Base-by-base conservation (phyloP, 306 rosid species). In the Alnus glutinosa region DNA sequence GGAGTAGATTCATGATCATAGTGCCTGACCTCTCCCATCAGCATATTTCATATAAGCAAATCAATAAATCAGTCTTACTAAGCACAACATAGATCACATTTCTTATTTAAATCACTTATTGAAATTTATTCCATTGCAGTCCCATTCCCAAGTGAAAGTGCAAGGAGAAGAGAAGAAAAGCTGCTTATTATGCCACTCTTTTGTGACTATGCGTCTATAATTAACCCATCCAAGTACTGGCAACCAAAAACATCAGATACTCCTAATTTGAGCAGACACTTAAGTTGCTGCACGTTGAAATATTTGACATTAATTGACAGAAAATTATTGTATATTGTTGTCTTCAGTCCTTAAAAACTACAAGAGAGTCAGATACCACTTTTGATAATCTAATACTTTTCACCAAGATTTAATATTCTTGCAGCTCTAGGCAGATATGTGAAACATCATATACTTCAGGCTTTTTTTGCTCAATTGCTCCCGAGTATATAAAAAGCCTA, bases 191-290 rank as follows among this genome's bases (percentile, higher is more conserved):
- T 19, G 28, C 42, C 57, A 37, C 36, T 52, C 58, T 73, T 14
- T 47, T 54, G 19, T 19, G 64, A 62, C 55, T 19, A 23, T 18
- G 28, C 51, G 64, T 51, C 28, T 23, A 64, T 46, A 16, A 62
- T 42, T 73, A 54, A 69, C 71, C 7, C 5, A 10, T 1, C 32
- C 39, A 75, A 14, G 30, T 64, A 34, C 48, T 32, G 50, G 61
- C 32, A 34, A 9, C 74, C 39, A 55, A 16, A 39, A 13, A 54
- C 68, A 18, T 49, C 46, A 54, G 55, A 55, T 55, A 70, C 47
- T 70, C 70, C 57, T 49, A 70, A 70, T 44, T 61, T 55, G 68
- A 28, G 55, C 67, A 77, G 49, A 54, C 23, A 16, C n/a, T 11
- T 14, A 3, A 1, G 19, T 16, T 54, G 13, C 8, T 16, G 59